Evolutionary conservation across 176 grass and related monocot species (phyloP), one percentile per base, ranked within the genome.

Genomic region (Lolium rigidum): DNA sequence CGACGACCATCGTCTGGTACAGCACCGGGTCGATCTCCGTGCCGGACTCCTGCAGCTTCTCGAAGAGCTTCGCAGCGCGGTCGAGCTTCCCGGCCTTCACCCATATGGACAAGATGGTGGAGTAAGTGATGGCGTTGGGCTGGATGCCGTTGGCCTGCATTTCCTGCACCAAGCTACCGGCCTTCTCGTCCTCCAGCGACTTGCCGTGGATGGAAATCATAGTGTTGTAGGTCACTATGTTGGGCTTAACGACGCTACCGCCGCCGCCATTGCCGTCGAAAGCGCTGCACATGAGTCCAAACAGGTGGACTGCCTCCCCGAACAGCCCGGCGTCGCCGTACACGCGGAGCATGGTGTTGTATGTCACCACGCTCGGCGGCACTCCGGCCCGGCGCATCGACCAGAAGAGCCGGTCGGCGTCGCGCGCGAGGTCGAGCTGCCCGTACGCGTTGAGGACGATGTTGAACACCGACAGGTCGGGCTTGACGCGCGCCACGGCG

Each of bases 271-370:
- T 61, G 67, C 37, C 80, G 22, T 50, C 39, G 1, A 80, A 80
- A 12, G 66, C 10, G 24, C 59, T 87, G 70, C 91, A 87, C 93
- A 98, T 95, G 69, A 98, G 91, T 10, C 79, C 82, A 64, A 98
- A 98, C 20, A 95, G 96, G 70, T 95, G 90, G 43, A 92, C 84
- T n/a, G 93, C 96, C 84, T 98, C 96, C 9, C 94, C 93, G 77
- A 98, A 95, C 47, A 98, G 87, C n/a, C 92, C 96, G 5, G 91
- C 89, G 66, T 98, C 93, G 18, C 96, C 96, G 62, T 98, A 98
- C 63, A 94, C 93, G 59, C 96, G 90, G 44, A 98, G 88, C 92
- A 98, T 98, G 72, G 96, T 95, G 88, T 98, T 98, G 90, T 94
- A 95, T 46, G 93, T 92, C 11, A 98, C 96, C 41, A 95, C 82